Base-by-base conservation (phyloP, 148 eudicot genomes). In the Camellia lanceoleosa region DNA sequence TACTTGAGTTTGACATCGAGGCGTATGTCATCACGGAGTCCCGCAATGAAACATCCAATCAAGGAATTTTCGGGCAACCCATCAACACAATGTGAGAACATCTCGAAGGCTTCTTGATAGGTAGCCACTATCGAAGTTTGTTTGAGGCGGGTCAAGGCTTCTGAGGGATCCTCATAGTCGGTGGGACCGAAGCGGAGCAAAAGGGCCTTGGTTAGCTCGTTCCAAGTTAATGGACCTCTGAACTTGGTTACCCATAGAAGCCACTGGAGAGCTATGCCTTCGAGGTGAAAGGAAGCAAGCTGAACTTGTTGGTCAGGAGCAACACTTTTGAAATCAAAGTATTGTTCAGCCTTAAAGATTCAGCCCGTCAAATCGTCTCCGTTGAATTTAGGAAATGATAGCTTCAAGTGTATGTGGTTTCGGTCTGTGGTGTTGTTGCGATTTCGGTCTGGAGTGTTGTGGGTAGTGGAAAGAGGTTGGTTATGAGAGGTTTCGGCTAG, bases 231-330 rank as follows among this genome's bases (percentile, higher is more conserved):
- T 4, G 82, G 82, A 15, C 77, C 70, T 0, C 56, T 9, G 10
- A 63, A 69, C 38, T 80, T 80, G 2, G 77, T 20, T 3, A 61
- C 18, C 79, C 83, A 81, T 2, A 19, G 71, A 14, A 75, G 78
- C 83, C 76, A 81, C 30, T 81, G 80, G 1, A 81, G 62, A 1
- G 80, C 80, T 46, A 64, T 67, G 60, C 73, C 74, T 1, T 81
- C 79, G 6, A 81, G 8, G n/a, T 80, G 78, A 54, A 78, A 66
- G 4, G 63, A 78, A 10, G 81, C 74, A 4, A 79, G 23, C 2
- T 23, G 4, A 3, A 69, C 66, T 2, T 18, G 67, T 1, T 79
- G 44, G 1, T 70, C 54, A 30, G 13, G 12, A 7, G 7, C 1
- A 49, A 56, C 18, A 5, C 7, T 18, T 2, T 69, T 55, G 38